These are phyloP conservation scores for Hemileccinum rubropunctum DNA, from an alignment of 768 basidiomycete genomes.

Conservation along the genomic window DNA sequence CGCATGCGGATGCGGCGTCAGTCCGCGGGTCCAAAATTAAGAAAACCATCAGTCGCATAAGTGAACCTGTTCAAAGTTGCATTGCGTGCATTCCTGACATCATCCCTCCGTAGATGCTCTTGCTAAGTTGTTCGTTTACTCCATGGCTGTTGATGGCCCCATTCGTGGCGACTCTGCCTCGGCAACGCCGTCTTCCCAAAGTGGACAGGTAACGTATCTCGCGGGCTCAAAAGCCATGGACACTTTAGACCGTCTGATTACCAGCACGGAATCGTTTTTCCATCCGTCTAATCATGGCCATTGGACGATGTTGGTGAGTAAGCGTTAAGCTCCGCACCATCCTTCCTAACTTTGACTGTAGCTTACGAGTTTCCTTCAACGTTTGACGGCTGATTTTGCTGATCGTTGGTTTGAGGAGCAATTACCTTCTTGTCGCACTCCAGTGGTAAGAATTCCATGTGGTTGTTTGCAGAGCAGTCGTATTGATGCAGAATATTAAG, in stretches of 20 bases:
- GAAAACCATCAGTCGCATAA: conserved; percentile 62
- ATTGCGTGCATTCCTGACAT: background rate
- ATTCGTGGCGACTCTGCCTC: conserved; percentile 43
- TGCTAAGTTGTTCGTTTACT: conserved; percentile 85
- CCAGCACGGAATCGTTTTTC: conserved; percentile 91
- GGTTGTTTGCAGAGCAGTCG: background rate
- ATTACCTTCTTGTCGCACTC: conserved; percentile 72
- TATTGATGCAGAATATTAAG: conserved; percentile 33
- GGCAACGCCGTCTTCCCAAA: conserved; percentile 66
- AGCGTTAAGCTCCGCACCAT: background rate
- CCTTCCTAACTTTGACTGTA: conserved; percentile 28
- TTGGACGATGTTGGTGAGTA: conserved; percentile 55
- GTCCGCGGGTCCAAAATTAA: conserved; percentile 61
- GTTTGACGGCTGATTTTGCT: conserved; percentile 70
- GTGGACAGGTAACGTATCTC: conserved; percentile 53
- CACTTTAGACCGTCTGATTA: conserved; percentile 82
- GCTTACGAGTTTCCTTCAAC: conserved; percentile 83
- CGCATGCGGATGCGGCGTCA: conserved; percentile 66
- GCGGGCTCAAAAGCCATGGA: conserved; percentile 89
- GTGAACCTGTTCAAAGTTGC: conserved; percentile 32
- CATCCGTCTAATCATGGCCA: conserved; percentile 90
- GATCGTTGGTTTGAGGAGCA: conserved; percentile 82
- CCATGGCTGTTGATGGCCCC: conserved; percentile 80
- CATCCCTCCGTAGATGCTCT: conserved; percentile 54
- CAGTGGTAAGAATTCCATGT: conserved; percentile 42